phyloP scores from a whole-genome alignment of 495 filamentous ascomycete species.

The Astrothelium macrocarpum region DNA sequence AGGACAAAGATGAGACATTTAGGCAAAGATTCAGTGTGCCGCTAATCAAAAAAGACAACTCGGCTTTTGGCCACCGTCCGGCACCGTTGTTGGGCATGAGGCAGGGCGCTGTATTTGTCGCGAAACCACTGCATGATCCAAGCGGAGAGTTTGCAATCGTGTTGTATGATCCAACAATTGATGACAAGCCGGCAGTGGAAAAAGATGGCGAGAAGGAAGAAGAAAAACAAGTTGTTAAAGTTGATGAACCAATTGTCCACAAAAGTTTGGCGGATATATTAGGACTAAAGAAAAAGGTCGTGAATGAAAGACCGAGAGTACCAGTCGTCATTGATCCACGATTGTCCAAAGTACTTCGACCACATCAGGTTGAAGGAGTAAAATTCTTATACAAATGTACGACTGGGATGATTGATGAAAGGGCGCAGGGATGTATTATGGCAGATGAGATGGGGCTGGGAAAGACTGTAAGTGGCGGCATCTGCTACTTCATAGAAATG shows the following conservation, averaged over 20 bases:
- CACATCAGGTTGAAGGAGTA: slow-evolving; percentile 97
- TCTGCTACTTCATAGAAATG: background rate
- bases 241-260: slow-evolving; percentile 78
- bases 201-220: slow-evolving; percentile 41
- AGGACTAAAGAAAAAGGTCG: slow-evolving; percentile 80
- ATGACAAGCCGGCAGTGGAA: slow-evolving; percentile 54
- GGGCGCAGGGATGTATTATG: slow-evolving; percentile 98
- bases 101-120: slow-evolving; percentile 73
- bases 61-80: slow-evolving; percentile 64
- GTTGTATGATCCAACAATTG: slow-evolving; percentile 87
- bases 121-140: slow-evolving; percentile 87
- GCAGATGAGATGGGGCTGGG: slow-evolving; percentile 98
- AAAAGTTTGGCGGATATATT: slow-evolving; percentile 94
- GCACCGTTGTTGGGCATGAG: slow-evolving; percentile 82
- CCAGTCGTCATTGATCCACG: slow-evolving; percentile 95
- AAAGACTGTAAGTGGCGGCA: slow-evolving; percentile 66
- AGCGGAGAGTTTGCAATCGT: slow-evolving; percentile 96
- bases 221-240: slow-evolving; percentile 44
- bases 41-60: slow-evolving; percentile 66
- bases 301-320: slow-evolving; percentile 73
- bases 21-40: slow-evolving; percentile 77
- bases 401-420: slow-evolving; percentile 86
- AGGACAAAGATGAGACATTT: slow-evolving; percentile 77
- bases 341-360: slow-evolving; percentile 81
- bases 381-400: slow-evolving; percentile 95